phyloP scores from a whole-genome alignment of 768 basidiomycete species.

The Xerocomus potaroensis region DNA sequence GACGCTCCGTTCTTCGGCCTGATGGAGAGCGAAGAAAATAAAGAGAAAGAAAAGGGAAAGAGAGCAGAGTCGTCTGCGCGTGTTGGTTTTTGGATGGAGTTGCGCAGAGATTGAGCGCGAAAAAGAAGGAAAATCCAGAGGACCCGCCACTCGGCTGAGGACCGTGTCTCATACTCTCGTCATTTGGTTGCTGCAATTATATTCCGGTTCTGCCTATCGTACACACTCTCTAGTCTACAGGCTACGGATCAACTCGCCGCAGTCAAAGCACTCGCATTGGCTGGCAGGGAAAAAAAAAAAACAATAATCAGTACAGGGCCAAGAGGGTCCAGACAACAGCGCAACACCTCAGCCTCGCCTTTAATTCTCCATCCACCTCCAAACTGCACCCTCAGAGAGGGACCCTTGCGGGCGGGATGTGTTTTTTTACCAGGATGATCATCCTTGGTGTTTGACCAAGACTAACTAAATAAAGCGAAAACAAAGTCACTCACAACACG shows the following conservation, averaged over 20 bases:
- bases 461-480: conserved; percentile 1
- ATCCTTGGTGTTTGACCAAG: conserved; percentile 52
- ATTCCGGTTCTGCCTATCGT: too few species aligned
- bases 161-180: background rate
- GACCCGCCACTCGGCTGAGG: conserved; percentile 16
- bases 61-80: conserved; percentile 2
- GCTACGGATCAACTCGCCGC: too few species aligned
- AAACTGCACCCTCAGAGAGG: conserved; percentile 32
- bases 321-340: background rate
- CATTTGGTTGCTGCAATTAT: too few species aligned
- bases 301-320: too few species aligned
- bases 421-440: conserved; percentile 90
- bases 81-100: conserved; percentile 8
- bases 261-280: too few species aligned
- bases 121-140: conserved; percentile 4
- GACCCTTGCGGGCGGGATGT: conserved; percentile 53
- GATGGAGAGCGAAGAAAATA: background rate
- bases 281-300: too few species aligned
- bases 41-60: background rate
- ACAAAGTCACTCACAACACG: background rate
- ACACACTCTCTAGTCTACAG: too few species aligned
- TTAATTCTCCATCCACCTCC: conserved; percentile 76
- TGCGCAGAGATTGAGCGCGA: conserved; percentile 7
- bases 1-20: too few species aligned
- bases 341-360: conserved; percentile 81